phyloP scores from a whole-genome alignment of 2,329 filamentous ascomycete species.

The Aspergillus flavus region DNA sequence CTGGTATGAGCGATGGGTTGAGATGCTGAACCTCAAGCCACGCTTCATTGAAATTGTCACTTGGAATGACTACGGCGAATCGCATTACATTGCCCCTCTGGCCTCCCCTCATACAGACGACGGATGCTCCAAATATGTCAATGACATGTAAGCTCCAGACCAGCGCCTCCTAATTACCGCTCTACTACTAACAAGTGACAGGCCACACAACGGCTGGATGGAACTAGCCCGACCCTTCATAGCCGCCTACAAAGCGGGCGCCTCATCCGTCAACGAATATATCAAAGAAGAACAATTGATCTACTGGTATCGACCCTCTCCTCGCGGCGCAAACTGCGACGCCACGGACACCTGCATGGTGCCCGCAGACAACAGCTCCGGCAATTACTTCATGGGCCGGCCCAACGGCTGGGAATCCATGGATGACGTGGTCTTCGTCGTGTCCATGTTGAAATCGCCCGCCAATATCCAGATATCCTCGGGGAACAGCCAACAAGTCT shows the following conservation, averaged over 20 bases:
- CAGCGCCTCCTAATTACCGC: not conserved
- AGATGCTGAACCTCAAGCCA: conserved; percentile 48
- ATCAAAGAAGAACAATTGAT: conserved; percentile 54
- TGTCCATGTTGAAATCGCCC: conserved; percentile 31
- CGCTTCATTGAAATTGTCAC: conserved; percentile 53
- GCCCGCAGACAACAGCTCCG: conserved; percentile 47
- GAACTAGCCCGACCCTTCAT: conserved; percentile 60
- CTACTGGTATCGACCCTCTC: conserved; percentile 60
- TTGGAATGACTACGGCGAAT: conserved; percentile 59
- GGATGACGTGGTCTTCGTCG: conserved; percentile 56
- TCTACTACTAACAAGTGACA: conserved; percentile 13
- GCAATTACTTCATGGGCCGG: conserved; percentile 56
- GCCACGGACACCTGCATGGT: conserved; percentile 52
- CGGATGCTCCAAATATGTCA: conserved; percentile 51
- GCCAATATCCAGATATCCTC: conserved; percentile 52
- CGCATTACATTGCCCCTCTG: conserved; percentile 57
- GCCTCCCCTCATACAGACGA: conserved; percentile 35
- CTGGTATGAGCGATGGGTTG: conserved; percentile 47
- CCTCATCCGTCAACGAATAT: conserved; percentile 35
- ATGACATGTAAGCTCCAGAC: conserved; percentile 37
- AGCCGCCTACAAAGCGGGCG: conserved; percentile 55
- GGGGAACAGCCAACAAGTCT: conserved; percentile 46
- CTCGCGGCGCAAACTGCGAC: conserved; percentile 51
- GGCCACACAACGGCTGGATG: conserved; percentile 57
- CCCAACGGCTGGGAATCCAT: conserved; percentile 55